These are phyloP conservation scores for Rubia yunnanensis DNA, from an alignment of 257 asterid species.

Conservation along the genomic window DNA sequence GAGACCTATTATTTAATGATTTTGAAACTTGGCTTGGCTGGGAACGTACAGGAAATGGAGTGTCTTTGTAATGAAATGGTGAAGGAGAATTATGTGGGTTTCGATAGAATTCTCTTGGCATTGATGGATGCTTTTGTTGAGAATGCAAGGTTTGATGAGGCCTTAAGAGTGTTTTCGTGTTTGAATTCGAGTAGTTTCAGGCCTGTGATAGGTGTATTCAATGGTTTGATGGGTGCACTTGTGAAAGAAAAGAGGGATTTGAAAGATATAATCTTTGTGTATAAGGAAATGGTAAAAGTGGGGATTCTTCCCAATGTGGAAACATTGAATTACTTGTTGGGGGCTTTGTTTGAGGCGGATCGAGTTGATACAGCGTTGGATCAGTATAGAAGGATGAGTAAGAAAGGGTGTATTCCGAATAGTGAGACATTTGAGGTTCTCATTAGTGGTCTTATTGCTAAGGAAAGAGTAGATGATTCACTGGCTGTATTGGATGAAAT, in stretches of 20 bases:
- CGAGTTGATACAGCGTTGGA: slow-evolving; percentile 54
- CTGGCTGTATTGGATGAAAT: slow-evolving; percentile 49
- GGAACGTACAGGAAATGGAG: slow-evolving; percentile 65
- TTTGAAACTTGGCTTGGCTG: slow-evolving; percentile 68
- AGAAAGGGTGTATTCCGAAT: slow-evolving; percentile 73
- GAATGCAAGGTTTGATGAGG: slow-evolving; percentile 50
- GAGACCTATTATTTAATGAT: slow-evolving; percentile 56
- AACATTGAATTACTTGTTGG: slow-evolving; percentile 59
- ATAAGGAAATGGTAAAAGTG: slow-evolving; percentile 77
- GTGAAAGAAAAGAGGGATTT: slow-evolving; percentile 47
- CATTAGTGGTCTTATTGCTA: slow-evolving; percentile 49
- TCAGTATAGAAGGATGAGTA: slow-evolving; percentile 57
- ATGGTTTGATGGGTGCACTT: slow-evolving; percentile 48
- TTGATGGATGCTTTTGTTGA: slow-evolving; percentile 46
- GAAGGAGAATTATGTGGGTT: slow-evolving; percentile 43
- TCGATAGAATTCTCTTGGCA: slow-evolving; percentile 38
- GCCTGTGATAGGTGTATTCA: slow-evolving; percentile 40
- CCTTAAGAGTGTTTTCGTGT: slow-evolving; percentile 55
- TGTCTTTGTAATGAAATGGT: slow-evolving; percentile 61
- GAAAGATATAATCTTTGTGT: slow-evolving; percentile 73
- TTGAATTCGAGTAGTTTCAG: slow-evolving; percentile 41
- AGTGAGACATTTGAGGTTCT: slow-evolving; percentile 57
- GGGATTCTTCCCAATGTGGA: slow-evolving; percentile 54
- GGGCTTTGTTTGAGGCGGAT: slow-evolving; percentile 57
- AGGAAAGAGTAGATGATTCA: slow-evolving; percentile 43